Base-by-base conservation (phyloP, 78 protist genomes). In the Dictyostelium brefeldianum region DNA sequence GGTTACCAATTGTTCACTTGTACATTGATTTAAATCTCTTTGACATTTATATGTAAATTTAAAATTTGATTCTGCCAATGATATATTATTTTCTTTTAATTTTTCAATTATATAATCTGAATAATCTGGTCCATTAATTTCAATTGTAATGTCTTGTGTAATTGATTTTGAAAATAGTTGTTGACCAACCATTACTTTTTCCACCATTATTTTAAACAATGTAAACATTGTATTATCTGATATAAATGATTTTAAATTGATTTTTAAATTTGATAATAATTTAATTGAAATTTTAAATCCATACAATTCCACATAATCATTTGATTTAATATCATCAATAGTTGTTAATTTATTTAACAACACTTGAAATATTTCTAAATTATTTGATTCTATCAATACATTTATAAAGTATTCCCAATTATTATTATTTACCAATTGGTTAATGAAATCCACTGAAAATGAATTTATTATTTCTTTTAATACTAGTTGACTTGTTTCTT, bases 41-140 rank as follows among this genome's bases (percentile, higher is more conserved):
- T 25, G n/a, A 62, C 70, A 62, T 62, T 62, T 62, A 62, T 62
- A 22, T 62, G n/a, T 62, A 17, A 62, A 62, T n/a, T 36, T 36
- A 36, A 36, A 36, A 3, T 36, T 36, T 36, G 43, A 36, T 3
- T 25, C 2, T 22, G 11, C 31, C 2, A 62, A 25, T 62, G 31
- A 22, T 62, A 62, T 4, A 62, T 62, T 25, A 62, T 62, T 62
- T 62, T 36, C 27, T 25, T 62, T 62, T 62, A 62, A 62, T 20
- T 25, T 0, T 9, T 62, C 70, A 11, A 62, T 25, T 10, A 62
- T 36, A 62, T 62, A 62, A 22, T 62, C 70, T 62, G 70, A 62
- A 22, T 62, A 62, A 25, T 62, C 10, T 25, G 70, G 70, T 11
- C 70, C 70, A 62, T 62, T 62, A 5, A 62, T 36, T 25, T 29